phyloP scores from a whole-genome alignment of 352 stramenopile species.

The Blastocystis hominis region DNA sequence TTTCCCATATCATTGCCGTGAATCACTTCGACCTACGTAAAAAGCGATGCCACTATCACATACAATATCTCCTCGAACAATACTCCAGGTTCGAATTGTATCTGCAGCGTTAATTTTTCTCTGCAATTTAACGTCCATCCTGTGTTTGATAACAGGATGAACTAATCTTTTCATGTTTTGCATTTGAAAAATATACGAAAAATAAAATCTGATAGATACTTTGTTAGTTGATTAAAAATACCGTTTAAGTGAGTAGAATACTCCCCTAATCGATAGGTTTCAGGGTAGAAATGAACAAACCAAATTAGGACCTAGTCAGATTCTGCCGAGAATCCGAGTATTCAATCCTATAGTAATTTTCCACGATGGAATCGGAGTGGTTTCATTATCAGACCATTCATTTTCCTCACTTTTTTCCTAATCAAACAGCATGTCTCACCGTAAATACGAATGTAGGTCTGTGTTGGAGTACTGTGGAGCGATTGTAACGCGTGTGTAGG shows the following conservation, averaged over 20 bases:
- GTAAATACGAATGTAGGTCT: too few species aligned
- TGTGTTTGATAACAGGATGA: conserved; percentile 41
- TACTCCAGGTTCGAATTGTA: conserved; percentile 38
- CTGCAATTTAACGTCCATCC: conserved; percentile 12
- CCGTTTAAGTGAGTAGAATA: background rate
- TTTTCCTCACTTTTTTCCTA: too few species aligned
- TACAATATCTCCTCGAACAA: conserved; percentile 29
- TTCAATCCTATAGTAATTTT: background rate
- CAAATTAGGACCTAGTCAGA: background rate
- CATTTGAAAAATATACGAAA: conserved; percentile 10
- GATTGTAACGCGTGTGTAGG: too few species aligned
- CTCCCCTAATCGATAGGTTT: background rate
- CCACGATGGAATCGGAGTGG: background rate
- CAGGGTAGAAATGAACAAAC: background rate
- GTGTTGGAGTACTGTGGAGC: too few species aligned
- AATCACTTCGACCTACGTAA: conserved; percentile 59
- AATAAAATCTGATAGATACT: background rate
- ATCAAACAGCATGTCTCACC: too few species aligned
- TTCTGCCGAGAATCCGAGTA: background rate
- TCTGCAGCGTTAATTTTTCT: conserved; percentile 40
- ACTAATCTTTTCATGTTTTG: background rate
- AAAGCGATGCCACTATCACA: background rate
- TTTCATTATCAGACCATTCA: background rate
- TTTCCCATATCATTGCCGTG: conserved; percentile 59
- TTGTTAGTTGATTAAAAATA: background rate